Evolutionary conservation across 2,329 filamentous ascomycete species (phyloP).

Genomic region (Monilinia fructicola): DNA sequence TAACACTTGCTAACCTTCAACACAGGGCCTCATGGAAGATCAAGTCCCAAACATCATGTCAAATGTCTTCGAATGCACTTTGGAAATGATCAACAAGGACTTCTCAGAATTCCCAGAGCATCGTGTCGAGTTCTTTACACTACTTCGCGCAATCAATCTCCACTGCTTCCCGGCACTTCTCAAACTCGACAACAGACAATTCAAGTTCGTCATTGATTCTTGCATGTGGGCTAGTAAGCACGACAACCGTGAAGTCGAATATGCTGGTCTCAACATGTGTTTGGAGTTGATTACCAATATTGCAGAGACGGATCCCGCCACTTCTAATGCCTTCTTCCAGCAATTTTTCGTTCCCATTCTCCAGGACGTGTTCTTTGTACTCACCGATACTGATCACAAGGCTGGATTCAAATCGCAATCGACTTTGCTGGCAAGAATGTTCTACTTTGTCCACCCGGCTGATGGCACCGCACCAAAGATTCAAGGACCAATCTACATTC

Average conservation of each 20-base stretch:
- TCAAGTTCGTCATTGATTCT: constrained; percentile 99
- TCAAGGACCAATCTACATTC: constrained; percentile 82
- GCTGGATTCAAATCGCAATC: constrained; percentile 98
- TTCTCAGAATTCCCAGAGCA: constrained; percentile 99
- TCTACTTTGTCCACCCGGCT: constrained; percentile 84
- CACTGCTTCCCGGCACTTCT: constrained; percentile 94
- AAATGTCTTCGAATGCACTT: constrained; percentile 95
- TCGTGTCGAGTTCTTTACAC: constrained; percentile 98
- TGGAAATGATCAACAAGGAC: constrained; percentile 99
- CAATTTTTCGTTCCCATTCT: constrained; percentile 95
- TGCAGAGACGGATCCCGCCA: constrained; percentile 82
- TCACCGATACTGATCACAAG: constrained; percentile 97
- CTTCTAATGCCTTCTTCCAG: constrained; percentile 94
- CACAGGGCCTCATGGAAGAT: constrained; percentile 89
- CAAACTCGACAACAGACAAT: constrained; percentile 91
- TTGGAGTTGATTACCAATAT: constrained; percentile 97
- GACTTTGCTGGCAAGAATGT: constrained; percentile 89
- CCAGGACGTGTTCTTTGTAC: constrained; percentile 96
- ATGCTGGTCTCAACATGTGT: constrained; percentile 96
- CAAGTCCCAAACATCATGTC: constrained; percentile 98
- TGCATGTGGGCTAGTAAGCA: constrained; percentile 99
- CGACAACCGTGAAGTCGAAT: constrained; percentile 96
- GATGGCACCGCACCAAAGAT: constrained; percentile 76
- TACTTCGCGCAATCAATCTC: constrained; percentile 91
- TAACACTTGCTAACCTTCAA: constrained; percentile 38